Evolutionary conservation across 2,329 filamentous ascomycete genomes (phyloP).

Genomic region (Botrytis deweyae): DNA sequence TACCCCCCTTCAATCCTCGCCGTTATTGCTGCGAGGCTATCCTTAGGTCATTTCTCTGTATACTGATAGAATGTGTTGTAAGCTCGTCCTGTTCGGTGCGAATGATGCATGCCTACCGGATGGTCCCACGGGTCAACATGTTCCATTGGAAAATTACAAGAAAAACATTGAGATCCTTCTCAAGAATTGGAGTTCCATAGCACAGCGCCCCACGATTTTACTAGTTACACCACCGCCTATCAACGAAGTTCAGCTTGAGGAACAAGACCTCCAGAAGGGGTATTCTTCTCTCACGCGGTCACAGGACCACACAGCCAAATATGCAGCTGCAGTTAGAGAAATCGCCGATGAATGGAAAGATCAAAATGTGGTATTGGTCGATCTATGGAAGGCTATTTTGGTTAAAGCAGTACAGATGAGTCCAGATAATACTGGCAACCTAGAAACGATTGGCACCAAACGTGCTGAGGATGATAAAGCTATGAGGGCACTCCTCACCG

Average conservation of each 20-base stretch:
- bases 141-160: slow-evolving; percentile 73
- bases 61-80: slow-evolving; percentile 9
- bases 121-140: slow-evolving; percentile 62
- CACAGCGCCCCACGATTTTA: slow-evolving; percentile 71
- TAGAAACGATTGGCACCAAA: slow-evolving; percentile 27
- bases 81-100: slow-evolving; percentile 73
- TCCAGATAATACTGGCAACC: slow-evolving; percentile 36
- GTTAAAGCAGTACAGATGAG: slow-evolving; percentile 58
- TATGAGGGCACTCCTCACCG: slow-evolving; percentile 29
- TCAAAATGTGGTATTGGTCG: slow-evolving; percentile 60
- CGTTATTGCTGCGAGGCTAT: neutral
- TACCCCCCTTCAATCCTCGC: neutral
- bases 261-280: slow-evolving; percentile 36
- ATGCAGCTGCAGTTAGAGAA: slow-evolving; percentile 59
- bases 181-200: slow-evolving; percentile 58
- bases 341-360: slow-evolving; percentile 38
- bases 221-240: slow-evolving; percentile 81
- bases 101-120: slow-evolving; percentile 78
- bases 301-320: slow-evolving; percentile 62
- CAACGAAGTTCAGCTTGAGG: slow-evolving; percentile 52
- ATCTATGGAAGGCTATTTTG: slow-evolving; percentile 81
- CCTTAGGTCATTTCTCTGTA: neutral
- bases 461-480: slow-evolving; percentile 28
- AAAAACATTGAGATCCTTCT: slow-evolving; percentile 71
- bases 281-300: slow-evolving; percentile 50